Conservation (phyloP, 352 stramenopile genomes). For the Phytophthora pluvialis region DNA sequence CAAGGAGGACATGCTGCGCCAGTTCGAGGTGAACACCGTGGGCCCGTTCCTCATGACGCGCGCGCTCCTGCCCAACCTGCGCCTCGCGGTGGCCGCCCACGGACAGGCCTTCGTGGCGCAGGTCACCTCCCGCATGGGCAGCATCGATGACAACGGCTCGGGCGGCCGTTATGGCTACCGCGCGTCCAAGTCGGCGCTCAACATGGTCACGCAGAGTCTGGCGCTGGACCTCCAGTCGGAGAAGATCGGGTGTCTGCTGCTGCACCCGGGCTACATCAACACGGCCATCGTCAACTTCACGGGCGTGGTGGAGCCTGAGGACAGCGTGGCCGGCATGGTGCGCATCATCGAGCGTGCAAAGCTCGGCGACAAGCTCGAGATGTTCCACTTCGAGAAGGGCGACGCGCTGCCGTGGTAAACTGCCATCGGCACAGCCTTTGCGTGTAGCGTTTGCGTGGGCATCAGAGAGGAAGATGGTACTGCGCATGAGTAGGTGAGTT, state of each 20-base stretch:
- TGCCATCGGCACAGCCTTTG: not conserved
- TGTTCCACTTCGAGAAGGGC: conserved; percentile 62
- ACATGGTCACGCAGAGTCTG: conserved; percentile 75
- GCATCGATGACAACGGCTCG: conserved; percentile 60
- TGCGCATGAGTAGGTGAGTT: not conserved
- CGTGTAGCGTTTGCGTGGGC: not conserved
- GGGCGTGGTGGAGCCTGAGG: conserved; percentile 44
- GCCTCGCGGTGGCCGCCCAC: conserved; percentile 39
- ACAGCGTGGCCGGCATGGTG: conserved; percentile 58
- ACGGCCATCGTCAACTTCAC: conserved; percentile 64
- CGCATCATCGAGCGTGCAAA: conserved; percentile 62
- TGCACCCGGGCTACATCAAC: conserved; percentile 70
- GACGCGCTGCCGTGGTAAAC: conserved; percentile 63
- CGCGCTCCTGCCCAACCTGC: conserved; percentile 62
- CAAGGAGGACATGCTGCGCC: conserved; percentile 59
- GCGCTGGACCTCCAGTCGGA: conserved; percentile 54
- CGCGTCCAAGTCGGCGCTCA: conserved; percentile 81
- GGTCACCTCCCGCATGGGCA: conserved; percentile 65
- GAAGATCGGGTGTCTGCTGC: conserved; percentile 62
- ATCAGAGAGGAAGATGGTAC: too few species aligned
- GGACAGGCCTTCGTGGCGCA: conserved; percentile 61
- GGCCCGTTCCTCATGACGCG: conserved; percentile 70
- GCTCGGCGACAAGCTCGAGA: conserved; percentile 56
- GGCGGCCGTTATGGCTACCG: conserved; percentile 80
- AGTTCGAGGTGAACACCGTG: conserved; percentile 82